phyloP scores from a whole-genome alignment of 495 filamentous ascomycete genomes.

The Podospora australis region DNA sequence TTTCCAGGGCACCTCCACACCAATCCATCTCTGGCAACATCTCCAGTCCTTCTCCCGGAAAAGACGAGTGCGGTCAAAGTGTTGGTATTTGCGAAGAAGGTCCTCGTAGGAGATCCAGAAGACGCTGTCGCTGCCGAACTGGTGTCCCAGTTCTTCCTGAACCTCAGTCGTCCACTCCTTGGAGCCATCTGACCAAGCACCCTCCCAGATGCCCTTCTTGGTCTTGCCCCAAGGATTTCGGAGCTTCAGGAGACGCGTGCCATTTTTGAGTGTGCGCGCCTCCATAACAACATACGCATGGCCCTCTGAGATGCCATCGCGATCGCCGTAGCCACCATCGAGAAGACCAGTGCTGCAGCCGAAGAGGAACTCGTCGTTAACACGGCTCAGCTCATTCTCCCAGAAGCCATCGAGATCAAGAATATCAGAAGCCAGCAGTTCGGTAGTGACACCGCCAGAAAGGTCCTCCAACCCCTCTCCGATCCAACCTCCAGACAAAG shows the following conservation, averaged over 20 bases:
- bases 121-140: slow-evolving; percentile 83
- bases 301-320: slow-evolving; percentile 71
- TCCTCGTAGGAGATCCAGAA: slow-evolving; percentile 72
- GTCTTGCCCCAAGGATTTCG: slow-evolving; percentile 78
- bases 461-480: slow-evolving; percentile 90
- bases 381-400: slow-evolving; percentile 77
- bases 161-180: slow-evolving; percentile 90
- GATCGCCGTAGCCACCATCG: slow-evolving; percentile 53
- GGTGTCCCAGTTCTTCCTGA: slow-evolving; percentile 74
- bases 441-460: slow-evolving; percentile 86
- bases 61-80: slow-evolving; percentile 82
- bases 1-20: slow-evolving; percentile 79
- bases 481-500: slow-evolving; percentile 78
- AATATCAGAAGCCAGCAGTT: slow-evolving; percentile 75
- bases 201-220: slow-evolving; percentile 69
- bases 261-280: slow-evolving; percentile 48
- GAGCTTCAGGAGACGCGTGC: slow-evolving; percentile 42
- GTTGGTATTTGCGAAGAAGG: slow-evolving; percentile 74
- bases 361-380: slow-evolving; percentile 87
- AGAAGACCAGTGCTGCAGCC: slow-evolving; percentile 70
- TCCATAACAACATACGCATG: slow-evolving; percentile 93
- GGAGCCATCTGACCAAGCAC: slow-evolving; percentile 85
- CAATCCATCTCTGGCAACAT: slow-evolving; percentile 83
- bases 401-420: slow-evolving; percentile 88
- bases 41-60: slow-evolving; percentile 75